Conservation (phyloP, 2,329 filamentous ascomycete genomes). For the Fusarium pilosicola region DNA sequence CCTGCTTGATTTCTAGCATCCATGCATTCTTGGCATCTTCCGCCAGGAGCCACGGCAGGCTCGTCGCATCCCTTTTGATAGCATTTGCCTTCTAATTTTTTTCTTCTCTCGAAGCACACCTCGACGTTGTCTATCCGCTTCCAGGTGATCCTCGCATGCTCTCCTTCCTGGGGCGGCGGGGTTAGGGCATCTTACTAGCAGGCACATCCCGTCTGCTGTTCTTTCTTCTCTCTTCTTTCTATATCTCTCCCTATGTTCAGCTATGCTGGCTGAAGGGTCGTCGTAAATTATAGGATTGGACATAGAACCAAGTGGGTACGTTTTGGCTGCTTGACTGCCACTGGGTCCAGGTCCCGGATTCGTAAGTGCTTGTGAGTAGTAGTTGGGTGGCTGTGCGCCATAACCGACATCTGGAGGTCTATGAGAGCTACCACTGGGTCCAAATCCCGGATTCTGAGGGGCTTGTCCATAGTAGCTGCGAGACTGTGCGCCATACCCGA, state of each 20-base stretch:
- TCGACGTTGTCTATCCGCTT: no score
- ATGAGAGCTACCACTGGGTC: not conserved
- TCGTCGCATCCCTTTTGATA: accelerated
- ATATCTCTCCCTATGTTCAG: not conserved
- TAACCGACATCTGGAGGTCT: no score
- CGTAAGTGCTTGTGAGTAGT: no score
- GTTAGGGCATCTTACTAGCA: accelerated
- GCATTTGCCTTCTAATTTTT: not conserved
- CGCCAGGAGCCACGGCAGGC: not conserved
- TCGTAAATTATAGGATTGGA: not conserved
- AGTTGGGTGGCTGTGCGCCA: accelerated
- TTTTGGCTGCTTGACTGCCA: not conserved
- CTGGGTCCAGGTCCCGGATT: no score
- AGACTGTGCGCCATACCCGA: no score
- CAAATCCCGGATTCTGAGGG: not conserved
- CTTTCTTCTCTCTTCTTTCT: not conserved
- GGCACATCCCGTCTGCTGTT: accelerated
- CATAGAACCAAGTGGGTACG: not conserved
- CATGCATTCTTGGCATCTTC: not conserved
- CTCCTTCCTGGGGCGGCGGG: not conserved
- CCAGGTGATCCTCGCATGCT: not conserved
- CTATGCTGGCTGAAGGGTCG: no score
- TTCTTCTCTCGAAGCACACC: not conserved
- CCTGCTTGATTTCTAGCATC: not conserved
- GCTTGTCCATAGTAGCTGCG: no score